These are phyloP conservation scores for Stagonosporopsis cucurbitacearum DNA, from an alignment of 2,329 filamentous ascomycete genomes.

Conservation along the genomic window DNA sequence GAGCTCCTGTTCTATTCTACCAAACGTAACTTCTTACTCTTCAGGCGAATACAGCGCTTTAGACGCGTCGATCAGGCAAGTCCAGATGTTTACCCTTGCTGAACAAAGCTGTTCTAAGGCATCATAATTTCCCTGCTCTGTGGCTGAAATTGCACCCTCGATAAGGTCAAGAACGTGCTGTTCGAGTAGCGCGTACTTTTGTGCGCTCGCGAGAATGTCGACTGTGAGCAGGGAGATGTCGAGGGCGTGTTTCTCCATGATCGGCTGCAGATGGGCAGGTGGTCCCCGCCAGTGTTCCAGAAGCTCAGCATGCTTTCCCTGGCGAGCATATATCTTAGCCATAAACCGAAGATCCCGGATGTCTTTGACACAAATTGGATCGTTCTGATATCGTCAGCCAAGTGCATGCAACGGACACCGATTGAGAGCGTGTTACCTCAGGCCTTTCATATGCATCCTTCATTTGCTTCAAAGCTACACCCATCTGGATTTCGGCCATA, in stretches of 20 bases:
- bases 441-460: slow-evolving; percentile 37
- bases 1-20: neutral
- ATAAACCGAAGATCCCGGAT: slow-evolving; percentile 46
- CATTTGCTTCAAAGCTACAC: slow-evolving; percentile 33
- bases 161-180: slow-evolving; percentile 24
- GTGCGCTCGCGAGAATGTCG: slow-evolving; percentile 16
- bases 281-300: slow-evolving; percentile 33
- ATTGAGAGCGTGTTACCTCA: slow-evolving; percentile 21
- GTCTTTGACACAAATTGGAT: slow-evolving; percentile 35
- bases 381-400: slow-evolving; percentile 30
- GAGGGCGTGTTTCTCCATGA: slow-evolving; percentile 30
- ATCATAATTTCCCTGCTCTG: slow-evolving; percentile 3
- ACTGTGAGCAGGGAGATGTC: slow-evolving; percentile 33
- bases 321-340: slow-evolving; percentile 38
- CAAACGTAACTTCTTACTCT: slow-evolving; percentile 18
- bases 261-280: slow-evolving; percentile 21
- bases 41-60: slow-evolving; percentile 2
- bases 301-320: slow-evolving; percentile 33
- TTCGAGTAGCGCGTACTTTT: slow-evolving; percentile 28
- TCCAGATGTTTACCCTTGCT: slow-evolving; percentile 31
- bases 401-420: neutral
- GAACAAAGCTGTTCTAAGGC: slow-evolving; percentile 25
- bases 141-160: slow-evolving; percentile 10
- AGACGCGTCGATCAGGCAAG: slow-evolving; percentile 23
- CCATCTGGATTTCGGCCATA: slow-evolving; percentile 28